Evolutionary conservation across 495 filamentous ascomycete species (phyloP).

Genomic region (Parachaetomium inaequale): DNA sequence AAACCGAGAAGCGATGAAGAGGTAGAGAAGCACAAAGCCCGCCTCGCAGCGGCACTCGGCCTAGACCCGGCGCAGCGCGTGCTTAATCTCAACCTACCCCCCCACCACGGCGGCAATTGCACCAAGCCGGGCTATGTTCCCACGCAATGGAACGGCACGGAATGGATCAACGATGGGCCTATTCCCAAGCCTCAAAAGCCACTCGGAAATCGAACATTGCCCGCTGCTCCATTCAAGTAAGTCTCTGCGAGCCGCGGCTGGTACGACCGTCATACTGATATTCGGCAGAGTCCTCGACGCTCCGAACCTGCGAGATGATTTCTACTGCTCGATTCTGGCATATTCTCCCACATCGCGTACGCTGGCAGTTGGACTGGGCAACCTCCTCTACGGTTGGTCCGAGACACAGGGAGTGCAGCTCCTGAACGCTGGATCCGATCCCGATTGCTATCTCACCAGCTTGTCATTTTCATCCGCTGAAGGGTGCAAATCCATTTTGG

Average conservation of each 20-base stretch:
- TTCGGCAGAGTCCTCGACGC: conserved; percentile 72
- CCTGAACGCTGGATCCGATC: conserved; percentile 39
- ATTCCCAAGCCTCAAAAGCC: conserved; percentile 29
- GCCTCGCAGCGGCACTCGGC: conserved; percentile 79
- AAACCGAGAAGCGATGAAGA: conserved; percentile 52
- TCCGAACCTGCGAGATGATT: conserved; percentile 84
- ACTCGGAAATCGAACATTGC: conserved; percentile 44
- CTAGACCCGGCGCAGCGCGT: conserved; percentile 65
- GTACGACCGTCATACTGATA: conserved; percentile 13
- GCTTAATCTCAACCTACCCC: conserved; percentile 41
- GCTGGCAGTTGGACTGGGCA: conserved; percentile 78
- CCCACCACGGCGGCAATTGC: conserved; percentile 22
- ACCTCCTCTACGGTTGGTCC: conserved; percentile 85
- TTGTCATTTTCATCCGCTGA: conserved; percentile 80
- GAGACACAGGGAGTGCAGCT: conserved; percentile 55
- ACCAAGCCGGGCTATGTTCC: conserved; percentile 14
- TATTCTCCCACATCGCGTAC: conserved; percentile 71
- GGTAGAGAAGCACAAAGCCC: conserved; percentile 63
- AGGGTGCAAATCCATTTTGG: conserved; percentile 76
- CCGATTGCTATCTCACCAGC: conserved; percentile 62
- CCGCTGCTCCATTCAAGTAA: conserved; percentile 73
- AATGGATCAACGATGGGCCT: conserved; percentile 54
- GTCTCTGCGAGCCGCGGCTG: conserved; percentile 24
- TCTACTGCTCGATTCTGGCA: conserved; percentile 87
- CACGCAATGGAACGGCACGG: conserved; percentile 54